phyloP scores from a whole-genome alignment of 148 eudicot species.

The Arbutus unedo region DNA sequence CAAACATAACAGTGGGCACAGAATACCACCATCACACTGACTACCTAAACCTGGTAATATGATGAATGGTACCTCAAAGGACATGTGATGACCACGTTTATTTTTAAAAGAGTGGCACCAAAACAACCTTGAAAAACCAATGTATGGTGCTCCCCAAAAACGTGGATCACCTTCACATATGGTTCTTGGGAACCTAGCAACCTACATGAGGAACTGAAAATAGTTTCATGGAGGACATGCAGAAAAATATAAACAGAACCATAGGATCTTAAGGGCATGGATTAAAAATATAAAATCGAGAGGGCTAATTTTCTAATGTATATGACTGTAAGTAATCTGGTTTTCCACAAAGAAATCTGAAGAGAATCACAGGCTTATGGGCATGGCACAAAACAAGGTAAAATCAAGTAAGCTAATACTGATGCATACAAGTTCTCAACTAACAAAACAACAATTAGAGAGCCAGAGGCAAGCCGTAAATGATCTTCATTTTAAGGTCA shows the following conservation, averaged over 20 bases:
- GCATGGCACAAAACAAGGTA: neutral
- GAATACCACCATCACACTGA: neutral
- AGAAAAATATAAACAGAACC: neutral
- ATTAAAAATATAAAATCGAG: conserved; percentile 7
- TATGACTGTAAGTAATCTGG: neutral
- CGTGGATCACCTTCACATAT: neutral
- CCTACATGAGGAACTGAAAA: neutral
- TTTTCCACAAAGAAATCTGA: neutral
- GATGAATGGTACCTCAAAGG: neutral
- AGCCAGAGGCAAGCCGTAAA: neutral
- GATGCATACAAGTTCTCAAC: neutral
- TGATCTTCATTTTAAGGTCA: conserved; percentile 1
- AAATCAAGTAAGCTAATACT: neutral
- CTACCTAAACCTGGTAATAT: neutral
- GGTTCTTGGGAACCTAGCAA: neutral
- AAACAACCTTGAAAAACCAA: neutral
- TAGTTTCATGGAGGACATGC: conserved; percentile 1
- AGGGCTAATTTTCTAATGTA: neutral
- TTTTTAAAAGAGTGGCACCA: neutral
- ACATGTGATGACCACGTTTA: neutral
- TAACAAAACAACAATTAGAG: neutral
- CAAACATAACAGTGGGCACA: neutral
- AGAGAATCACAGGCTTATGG: neutral
- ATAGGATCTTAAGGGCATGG: neutral
- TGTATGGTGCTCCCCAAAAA: neutral